Conservation (phyloP, 345 rosid species). For the Camelina neglecta region DNA sequence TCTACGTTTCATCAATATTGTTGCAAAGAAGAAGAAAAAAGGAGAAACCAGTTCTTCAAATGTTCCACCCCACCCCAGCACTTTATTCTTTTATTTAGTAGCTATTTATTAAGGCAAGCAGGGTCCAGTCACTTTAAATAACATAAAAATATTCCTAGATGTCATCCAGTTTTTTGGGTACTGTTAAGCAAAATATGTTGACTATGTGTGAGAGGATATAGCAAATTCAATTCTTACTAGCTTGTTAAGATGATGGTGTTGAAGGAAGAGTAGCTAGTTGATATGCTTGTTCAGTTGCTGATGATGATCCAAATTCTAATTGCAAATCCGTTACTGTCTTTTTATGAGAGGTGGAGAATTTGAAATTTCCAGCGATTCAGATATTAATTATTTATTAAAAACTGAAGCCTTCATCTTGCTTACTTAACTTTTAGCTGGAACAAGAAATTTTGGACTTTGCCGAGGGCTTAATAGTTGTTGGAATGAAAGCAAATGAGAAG, state of each 20-base stretch:
- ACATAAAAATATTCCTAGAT: not conserved
- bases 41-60: not conserved
- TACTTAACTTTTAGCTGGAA: slow-evolving; percentile 64
- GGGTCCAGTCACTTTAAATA: not conserved
- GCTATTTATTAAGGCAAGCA: not conserved
- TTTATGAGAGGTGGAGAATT: not conserved
- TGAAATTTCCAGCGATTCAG: not conserved
- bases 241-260: slow-evolving; percentile 6
- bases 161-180: not conserved
- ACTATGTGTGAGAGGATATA: not conserved
- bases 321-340: not conserved
- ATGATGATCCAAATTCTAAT: not conserved
- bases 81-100: not conserved
- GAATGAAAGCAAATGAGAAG: slow-evolving; percentile 81
- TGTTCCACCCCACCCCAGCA: not conserved
- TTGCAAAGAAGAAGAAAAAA: not conserved
- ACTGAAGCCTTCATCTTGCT: slow-evolving; percentile 16
- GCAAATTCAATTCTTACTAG: not conserved
- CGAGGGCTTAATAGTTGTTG: slow-evolving; percentile 82
- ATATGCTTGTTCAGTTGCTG: not conserved
- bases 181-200: not conserved
- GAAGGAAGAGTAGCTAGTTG: not conserved
- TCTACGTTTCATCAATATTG: not conserved
- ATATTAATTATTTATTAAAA: not conserved
- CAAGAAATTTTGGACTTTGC: slow-evolving; percentile 80